Base-by-base conservation (phyloP, 257 asterid genomes). In the Solanum lignicaule region DNA sequence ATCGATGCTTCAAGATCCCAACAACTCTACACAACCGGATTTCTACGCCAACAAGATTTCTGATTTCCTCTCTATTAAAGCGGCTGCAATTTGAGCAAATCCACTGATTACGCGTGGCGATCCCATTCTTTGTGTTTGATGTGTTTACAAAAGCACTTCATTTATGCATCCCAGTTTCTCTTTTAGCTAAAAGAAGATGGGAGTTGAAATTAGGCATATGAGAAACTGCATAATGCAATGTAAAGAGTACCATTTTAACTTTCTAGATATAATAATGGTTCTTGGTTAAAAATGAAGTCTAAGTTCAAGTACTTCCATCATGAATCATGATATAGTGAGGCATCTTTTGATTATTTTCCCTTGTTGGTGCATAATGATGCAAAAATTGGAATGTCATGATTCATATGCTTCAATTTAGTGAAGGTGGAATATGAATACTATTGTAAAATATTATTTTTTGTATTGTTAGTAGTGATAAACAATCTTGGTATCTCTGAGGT, bases 41-140 rank as follows among this genome's bases (percentile, higher is more conserved):
- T 97, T 93, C 91, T 97, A 94, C 95, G 94, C 98, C 83, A 92
- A 91, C 92, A 92, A 94, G 96, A 95, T 97, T 65, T 95, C 99
- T 18, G 98, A 95, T 92, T 94, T 95, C 88, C 94, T 94, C 27
- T 92, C 98, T 58, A 93, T 95, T 88, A 95, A 93, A 91, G 94
- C 98, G 69, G 94, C 98, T 72, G 76, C 94, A 5, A 94, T 94
- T 58, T 92, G 89, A 89, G 21, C 71, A 86, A 38, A 66, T 89
- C 76, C 31, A 20, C 43, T 82, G 41, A 29, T 48, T 48, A 82
- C 9, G 21, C 20, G 5, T 81, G 85, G 85, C 31, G 43, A 16
- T 46, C 55, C 68, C 76, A 86, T 90, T 58, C 88, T 43, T 65
- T 84, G 32, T 48, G 68, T 27, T 35, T 81, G 35, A 46, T 46